Evolutionary conservation across 2,329 filamentous ascomycete genomes (phyloP), one percentile per base, ranked within the genome.

Genomic region (Penicillium vulpinum): DNA sequence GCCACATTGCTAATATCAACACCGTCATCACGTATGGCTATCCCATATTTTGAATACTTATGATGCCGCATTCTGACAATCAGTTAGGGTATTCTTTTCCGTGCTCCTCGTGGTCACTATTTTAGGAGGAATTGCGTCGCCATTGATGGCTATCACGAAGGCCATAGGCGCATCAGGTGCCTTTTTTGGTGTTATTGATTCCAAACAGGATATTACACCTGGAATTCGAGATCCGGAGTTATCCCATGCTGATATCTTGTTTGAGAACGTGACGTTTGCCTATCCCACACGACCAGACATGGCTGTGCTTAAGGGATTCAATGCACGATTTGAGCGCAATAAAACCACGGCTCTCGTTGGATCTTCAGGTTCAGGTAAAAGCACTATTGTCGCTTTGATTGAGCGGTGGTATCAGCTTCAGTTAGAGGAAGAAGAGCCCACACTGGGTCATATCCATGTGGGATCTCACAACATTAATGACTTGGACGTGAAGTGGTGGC

Each of bases 401-500:
- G 75, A 78, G 59, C 66, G 77, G 40, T 79, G 75, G 73, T 79
- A 79, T 61, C 64, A 73, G 33, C 54, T 75, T 15, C 41, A 56
- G 6, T 28, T 56, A 1, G 38, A 44, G 18, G 48, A 46, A 29
- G 35, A 54, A 2, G 36, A 38, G 3, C 60, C 64, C 21, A 61
- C 58, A 0, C 11, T 35, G 15, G 86, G 84, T 1, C 75, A 70
- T 3, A 80, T 90, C 43, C 73, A 74, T 0, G 82, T 85, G 4
- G 82, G 80, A 36, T 80, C 77, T 1, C 80, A 82, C 38, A 72
- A 81, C 24, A 73, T 90, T 21, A 67, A 70, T 21, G 78, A 84
- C 2, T 77, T 89, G 22, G 80, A 90, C 33, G 64, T 89, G 35
- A 86, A 85, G 61, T 91, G 80, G 62, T 84, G 83, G 72, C 78